Conservation (phyloP, 2,329 filamentous ascomycete genomes). For the Fusarium sp. region DNA sequence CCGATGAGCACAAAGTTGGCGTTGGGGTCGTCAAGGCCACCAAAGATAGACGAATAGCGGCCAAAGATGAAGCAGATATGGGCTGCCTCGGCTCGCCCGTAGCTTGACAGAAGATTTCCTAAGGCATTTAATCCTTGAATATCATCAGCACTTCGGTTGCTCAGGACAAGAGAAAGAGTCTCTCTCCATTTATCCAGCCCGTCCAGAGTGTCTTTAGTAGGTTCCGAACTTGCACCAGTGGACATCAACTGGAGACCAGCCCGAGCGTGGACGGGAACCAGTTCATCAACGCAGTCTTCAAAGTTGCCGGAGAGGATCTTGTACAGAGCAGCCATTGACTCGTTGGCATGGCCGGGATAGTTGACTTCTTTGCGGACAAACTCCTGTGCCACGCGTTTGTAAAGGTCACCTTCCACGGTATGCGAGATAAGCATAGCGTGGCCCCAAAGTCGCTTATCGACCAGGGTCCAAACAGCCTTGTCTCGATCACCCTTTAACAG, state of each 20-base stretch:
- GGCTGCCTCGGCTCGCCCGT: slow-evolving; percentile 90
- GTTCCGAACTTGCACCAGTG: slow-evolving; percentile 71
- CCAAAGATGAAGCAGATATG: slow-evolving; percentile 96
- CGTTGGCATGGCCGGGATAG: slow-evolving; percentile 80
- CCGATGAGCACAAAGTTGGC: slow-evolving; percentile 87
- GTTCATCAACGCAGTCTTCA: slow-evolving; percentile 94
- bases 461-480: slow-evolving; percentile 92
- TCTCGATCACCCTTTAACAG: slow-evolving; percentile 87
- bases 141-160: slow-evolving; percentile 88
- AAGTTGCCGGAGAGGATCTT: slow-evolving; percentile 94
- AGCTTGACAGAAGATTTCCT: slow-evolving; percentile 84
- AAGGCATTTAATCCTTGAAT: slow-evolving; percentile 81
- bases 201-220: slow-evolving; percentile 79
- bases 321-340: slow-evolving; percentile 91
- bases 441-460: slow-evolving; percentile 94
- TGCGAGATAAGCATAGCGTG: slow-evolving; percentile 93
- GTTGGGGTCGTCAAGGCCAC: slow-evolving; percentile 84
- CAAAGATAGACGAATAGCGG: slow-evolving; percentile 76
- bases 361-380: slow-evolving; percentile 97
- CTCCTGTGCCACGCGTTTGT: slow-evolving; percentile 94
- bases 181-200: slow-evolving; percentile 96
- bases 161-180: slow-evolving; percentile 85
- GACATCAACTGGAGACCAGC: slow-evolving; percentile 93
- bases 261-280: slow-evolving; percentile 91
- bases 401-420: slow-evolving; percentile 82